Percentiles rank a stretch among this genome's conserved stretches.
These are phyloP conservation scores for Exsudoporus floridanus DNA, from an alignment of 1,284 basidiomycete genomes.

Conservation along the genomic window DNA sequence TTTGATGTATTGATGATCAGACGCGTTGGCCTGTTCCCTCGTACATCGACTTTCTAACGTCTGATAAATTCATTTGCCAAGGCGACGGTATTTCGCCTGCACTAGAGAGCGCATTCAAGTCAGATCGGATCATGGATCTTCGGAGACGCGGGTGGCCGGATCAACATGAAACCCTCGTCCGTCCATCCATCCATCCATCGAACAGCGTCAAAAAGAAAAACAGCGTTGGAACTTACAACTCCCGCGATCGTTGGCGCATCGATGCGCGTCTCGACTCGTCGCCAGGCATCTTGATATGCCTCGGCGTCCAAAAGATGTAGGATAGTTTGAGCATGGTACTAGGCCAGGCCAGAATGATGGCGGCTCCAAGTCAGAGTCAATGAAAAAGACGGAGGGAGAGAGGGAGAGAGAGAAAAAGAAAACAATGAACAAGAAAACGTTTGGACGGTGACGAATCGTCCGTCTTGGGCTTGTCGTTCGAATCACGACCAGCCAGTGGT, in stretches of 20 bases:
- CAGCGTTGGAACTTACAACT: slow-evolving; percentile 24
- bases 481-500: not conserved
- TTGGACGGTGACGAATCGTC: no score
- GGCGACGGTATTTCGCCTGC: slow-evolving; percentile 30
- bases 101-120: slow-evolving; percentile 18
- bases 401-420: not conserved
- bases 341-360: not conserved
- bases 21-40: slow-evolving; percentile 17
- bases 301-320: slow-evolving; percentile 35
- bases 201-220: no score
- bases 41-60: slow-evolving; percentile 31
- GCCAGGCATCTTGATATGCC: slow-evolving; percentile 34
- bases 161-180: not conserved
- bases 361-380: not conserved
- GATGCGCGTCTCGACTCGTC: slow-evolving; percentile 24
- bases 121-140: slow-evolving; percentile 5
- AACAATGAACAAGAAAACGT: not conserved
- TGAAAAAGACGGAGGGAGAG: no score
- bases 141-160: not conserved
- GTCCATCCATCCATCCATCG: not conserved
- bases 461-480: slow-evolving; percentile 2
- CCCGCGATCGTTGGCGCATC: slow-evolving; percentile 27
- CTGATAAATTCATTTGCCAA: slow-evolving; percentile 30
- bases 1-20: slow-evolving; percentile 10
- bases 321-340: slow-evolving; percentile 31